phyloP scores from a whole-genome alignment of 257 asterid species.

The Coffea canephora region DNA sequence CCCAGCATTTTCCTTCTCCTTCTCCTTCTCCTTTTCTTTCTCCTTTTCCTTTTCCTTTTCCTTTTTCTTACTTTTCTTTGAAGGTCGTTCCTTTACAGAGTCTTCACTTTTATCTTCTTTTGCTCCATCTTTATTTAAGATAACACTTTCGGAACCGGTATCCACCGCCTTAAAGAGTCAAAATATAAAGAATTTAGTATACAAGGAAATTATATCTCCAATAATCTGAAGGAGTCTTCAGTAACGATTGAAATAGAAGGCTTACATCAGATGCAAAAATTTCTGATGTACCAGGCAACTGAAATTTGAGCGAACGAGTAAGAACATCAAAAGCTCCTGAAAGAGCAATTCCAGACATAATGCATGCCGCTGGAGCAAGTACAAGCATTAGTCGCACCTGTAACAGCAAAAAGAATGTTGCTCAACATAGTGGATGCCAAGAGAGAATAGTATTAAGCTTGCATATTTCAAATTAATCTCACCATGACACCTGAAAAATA shows the following conservation, averaged over 20 bases:
- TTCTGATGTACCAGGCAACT: constrained; percentile 38
- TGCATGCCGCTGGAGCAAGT: constrained; percentile 99
- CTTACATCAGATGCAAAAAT: constrained; percentile 54
- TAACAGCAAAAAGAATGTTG: constrained; percentile 26
- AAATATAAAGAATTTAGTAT: constrained; percentile 12
- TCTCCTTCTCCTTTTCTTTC: constrained; percentile 37
- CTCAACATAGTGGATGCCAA: constrained; percentile 5
- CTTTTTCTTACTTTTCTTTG: constrained; percentile 72
- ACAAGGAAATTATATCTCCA: constrained; percentile 2
- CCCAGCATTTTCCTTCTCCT: constrained; percentile 31
- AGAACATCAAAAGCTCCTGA: constrained; percentile 88
- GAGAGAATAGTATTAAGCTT: constrained; percentile 8
- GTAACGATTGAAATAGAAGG: constrained; percentile 1
- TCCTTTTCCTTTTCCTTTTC: constrained; percentile 60
- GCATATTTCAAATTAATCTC: constrained; percentile 20
- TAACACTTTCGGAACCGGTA: constrained; percentile 31
- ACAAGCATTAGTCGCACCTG: constrained; percentile 99
- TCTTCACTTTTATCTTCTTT: constrained; percentile 72
- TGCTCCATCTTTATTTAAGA: constrained; percentile 40
- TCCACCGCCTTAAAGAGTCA: constrained; percentile 71
- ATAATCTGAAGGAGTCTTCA: background rate
- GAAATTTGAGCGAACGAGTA: constrained; percentile 79
- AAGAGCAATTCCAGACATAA: constrained; percentile 99
- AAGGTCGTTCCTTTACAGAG: constrained; percentile 59
- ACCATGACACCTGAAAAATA: constrained; percentile 99